These are phyloP conservation scores for Lasiodiplodia sp. DNA, from an alignment of 2,329 filamentous ascomycete species.

Conservation along the genomic window DNA sequence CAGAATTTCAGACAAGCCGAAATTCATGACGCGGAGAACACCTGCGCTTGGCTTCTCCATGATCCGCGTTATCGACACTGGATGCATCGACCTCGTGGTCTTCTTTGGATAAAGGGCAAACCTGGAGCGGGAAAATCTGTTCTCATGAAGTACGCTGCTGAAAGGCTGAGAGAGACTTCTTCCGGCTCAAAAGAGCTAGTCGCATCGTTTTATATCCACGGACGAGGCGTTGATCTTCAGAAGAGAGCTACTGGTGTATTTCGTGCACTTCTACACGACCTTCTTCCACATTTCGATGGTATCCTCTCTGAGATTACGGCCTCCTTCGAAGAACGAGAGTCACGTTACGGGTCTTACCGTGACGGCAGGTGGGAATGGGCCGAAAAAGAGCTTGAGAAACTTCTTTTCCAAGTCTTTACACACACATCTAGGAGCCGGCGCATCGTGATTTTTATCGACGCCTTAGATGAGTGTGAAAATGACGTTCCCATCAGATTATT, in stretches of 20 bases:
- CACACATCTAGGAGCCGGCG: background rate
- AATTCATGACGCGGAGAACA: background rate
- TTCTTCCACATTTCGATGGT: background rate
- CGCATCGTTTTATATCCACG: background rate
- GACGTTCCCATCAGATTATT: background rate
- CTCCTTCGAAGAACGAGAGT: background rate
- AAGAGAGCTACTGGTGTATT: background rate
- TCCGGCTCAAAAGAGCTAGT: background rate
- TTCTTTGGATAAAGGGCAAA: slow-evolving; percentile 9
- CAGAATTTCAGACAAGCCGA: background rate
- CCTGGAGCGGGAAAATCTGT: background rate
- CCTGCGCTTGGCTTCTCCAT: background rate
- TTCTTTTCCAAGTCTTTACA: background rate
- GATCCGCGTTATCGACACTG: background rate
- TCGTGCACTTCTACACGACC: background rate
- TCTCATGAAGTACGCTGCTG: background rate
- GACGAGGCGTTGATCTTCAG: background rate
- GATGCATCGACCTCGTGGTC: background rate
- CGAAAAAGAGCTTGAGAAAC: background rate
- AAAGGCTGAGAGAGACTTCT: background rate
- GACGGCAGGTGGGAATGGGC: background rate
- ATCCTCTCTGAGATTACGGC: background rate
- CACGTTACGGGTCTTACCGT: background rate
- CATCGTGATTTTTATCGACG: background rate
- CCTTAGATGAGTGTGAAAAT: background rate